Conservation (phyloP, 2,329 filamentous ascomycete genomes). For the Lachnellula willkommii region DNA sequence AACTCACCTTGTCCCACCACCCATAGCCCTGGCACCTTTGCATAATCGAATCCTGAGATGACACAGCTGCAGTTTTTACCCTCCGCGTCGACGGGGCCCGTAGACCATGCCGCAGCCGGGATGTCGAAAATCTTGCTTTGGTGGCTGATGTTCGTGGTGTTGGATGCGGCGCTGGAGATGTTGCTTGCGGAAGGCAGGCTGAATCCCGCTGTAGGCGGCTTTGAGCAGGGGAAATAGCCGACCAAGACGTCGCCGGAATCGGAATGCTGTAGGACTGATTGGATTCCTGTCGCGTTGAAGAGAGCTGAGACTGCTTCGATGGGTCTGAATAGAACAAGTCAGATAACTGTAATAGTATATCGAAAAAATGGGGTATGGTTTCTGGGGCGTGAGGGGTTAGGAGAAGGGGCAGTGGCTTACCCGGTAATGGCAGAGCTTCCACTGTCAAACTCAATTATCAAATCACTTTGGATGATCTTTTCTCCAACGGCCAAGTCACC, state of each 20-base stretch:
- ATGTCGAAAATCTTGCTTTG: not conserved
- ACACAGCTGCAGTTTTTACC: not conserved
- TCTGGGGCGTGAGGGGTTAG: too few relatives aligned
- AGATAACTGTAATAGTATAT: too few relatives aligned
- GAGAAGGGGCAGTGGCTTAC: not conserved
- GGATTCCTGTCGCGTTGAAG: slow-evolving; percentile 8
- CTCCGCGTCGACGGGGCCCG: not conserved
- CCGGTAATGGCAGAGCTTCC: slow-evolving; percentile 8
- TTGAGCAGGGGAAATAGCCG: slow-evolving; percentile 11
- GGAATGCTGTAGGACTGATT: slow-evolving; percentile 1
- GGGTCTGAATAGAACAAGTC: not conserved
- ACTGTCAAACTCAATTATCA: slow-evolving; percentile 6
- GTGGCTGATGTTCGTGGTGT: not conserved
- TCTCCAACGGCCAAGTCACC: slow-evolving; percentile 10
- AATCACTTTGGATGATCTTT: slow-evolving; percentile 3
- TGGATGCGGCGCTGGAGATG: not conserved
- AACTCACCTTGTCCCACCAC: not conserved
- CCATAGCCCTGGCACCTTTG: not conserved
- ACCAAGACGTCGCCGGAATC: not conserved
- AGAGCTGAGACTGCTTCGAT: slow-evolving; percentile 5
- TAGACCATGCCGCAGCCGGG: not conserved
- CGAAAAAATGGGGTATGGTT: too few relatives aligned
- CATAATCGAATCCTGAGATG: not conserved
- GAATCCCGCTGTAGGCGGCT: slow-evolving; percentile 8
- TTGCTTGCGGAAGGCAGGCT: slow-evolving; percentile 7